Conservation (phyloP, 179 eudicot genomes). For the Actinidia arguta region DNA sequence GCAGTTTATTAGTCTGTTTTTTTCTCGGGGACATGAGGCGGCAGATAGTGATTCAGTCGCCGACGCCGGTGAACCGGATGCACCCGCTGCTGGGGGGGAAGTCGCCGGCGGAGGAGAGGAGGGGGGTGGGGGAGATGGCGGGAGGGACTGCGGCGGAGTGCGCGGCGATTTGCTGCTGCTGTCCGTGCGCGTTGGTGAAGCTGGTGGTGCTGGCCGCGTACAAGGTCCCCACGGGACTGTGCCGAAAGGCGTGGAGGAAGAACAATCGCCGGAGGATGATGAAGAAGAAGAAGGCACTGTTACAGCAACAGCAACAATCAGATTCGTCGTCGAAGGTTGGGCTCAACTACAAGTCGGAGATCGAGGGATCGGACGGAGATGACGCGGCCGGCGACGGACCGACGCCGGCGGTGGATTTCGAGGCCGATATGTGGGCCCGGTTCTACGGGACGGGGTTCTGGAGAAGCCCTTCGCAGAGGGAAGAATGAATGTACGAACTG, state of each 20-base stretch:
- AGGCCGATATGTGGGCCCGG: conserved; percentile 15
- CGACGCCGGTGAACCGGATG: conserved; percentile 25
- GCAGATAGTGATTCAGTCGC: neutral
- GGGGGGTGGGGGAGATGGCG: conserved; percentile 46
- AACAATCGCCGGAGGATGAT: neutral
- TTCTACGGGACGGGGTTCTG: conserved; percentile 18
- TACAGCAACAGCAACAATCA: neutral
- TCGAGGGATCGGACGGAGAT: neutral
- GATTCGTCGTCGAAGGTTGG: neutral
- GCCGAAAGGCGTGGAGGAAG: conserved; percentile 14
- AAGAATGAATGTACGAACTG: neutral
- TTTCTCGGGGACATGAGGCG: neutral
- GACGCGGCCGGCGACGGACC: neutral
- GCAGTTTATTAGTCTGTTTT: neutral
- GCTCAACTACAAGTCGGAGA: neutral
- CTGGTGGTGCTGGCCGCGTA: conserved; percentile 25
- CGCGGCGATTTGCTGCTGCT: conserved; percentile 55
- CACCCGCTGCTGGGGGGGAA: conserved; percentile 21
- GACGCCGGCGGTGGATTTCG: neutral
- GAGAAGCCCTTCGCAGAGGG: conserved; percentile 20
- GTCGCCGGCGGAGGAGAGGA: neutral
- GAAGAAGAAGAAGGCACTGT: neutral
- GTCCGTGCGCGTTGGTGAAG: conserved; percentile 42
- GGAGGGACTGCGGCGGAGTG: conserved; percentile 61
- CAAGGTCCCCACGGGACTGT: conserved; percentile 15